Evolutionary conservation across 352 stramenopile species (phyloP).

Genomic region (Nothophytophthora sp.): DNA sequence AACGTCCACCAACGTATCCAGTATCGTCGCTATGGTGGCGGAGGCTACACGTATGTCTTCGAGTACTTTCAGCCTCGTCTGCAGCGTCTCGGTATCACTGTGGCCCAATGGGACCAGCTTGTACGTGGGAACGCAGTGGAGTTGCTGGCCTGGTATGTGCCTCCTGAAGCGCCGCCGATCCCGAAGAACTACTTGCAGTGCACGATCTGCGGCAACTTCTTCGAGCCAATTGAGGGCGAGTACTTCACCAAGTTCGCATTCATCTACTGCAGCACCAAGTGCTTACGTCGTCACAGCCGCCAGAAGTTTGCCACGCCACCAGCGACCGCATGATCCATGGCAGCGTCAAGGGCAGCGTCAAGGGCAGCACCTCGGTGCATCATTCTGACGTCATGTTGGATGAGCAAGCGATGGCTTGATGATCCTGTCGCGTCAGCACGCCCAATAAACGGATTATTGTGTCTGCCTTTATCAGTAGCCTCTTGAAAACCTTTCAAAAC

Average conservation of each 20-base stretch:
- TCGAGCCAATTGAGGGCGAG: constrained; percentile 84
- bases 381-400: too few species aligned
- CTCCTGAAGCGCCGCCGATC: constrained; percentile 48
- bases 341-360: too few species aligned
- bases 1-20: constrained; percentile 68
- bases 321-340: constrained; percentile 2
- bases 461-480: too few species aligned
- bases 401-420: too few species aligned
- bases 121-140: constrained; percentile 39
- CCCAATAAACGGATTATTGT: too few species aligned
- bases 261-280: constrained; percentile 84
- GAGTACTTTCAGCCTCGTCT: constrained; percentile 50
- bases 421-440: too few species aligned
- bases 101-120: constrained; percentile 47
- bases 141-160: constrained; percentile 64
- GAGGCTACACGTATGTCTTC: constrained; percentile 66
- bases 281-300: constrained; percentile 70
- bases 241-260: constrained; percentile 89
- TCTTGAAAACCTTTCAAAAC: too few species aligned
- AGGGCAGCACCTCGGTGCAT: too few species aligned
- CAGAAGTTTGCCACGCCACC: constrained; percentile 41
- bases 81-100: constrained; percentile 29
- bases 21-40: constrained; percentile 67
- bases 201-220: constrained; percentile 69
- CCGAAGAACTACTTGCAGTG: constrained; percentile 79